Evolutionary conservation across 257 asterid genomes (phyloP), one percentile per base, ranked within the genome.

Genomic region (Henckelia pumila): DNA sequence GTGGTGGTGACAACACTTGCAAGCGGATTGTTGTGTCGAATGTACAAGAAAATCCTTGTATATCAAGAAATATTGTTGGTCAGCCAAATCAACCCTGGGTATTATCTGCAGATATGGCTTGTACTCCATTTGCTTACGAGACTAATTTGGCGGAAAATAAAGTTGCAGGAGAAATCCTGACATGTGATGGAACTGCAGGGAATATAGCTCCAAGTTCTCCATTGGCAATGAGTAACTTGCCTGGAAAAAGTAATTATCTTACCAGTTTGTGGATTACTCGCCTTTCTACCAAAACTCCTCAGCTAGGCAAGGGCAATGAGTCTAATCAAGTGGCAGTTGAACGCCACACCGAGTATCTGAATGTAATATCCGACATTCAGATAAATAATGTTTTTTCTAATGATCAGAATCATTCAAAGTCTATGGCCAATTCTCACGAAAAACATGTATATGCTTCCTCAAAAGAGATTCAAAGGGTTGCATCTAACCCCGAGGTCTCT

Each of bases 211-310:
- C 58, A 8, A 70, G 22, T 44, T 59, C 22, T 64, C 81, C 79
- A 7, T 70, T 63, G 47, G 71, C 75, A 8, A 22, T 32, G 20
- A 22, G 60, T 67, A 71, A 57, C 47, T n/a, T 63, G 65, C 73
- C 87, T 52, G 80, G 61, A 61, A 81, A 75, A 73, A 72, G 70
- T 32, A 71, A 68, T 7, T 73, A 65, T 26, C 69, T 23, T 56
- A 68, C 84, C 56, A 85, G 95, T 70, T 73, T 85, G 77, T 89
- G 96, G 96, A 80, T 89, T 14, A 81, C 89, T 69, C 88, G 95
- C 47, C 72, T 84, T 62, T 78, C 82, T 19, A 68, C 80, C 13
- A 81, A 70, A 61, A 66, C 47, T 59, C 68, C 71, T 7, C 70
- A 64, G 55, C 50, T 71, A 29, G 82, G 63, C 22, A 60, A 73